Evolutionary conservation across 495 filamentous ascomycete species (phyloP), one percentile per base, ranked within the genome.

Genomic region (Penicillium psychrofluorescens): DNA sequence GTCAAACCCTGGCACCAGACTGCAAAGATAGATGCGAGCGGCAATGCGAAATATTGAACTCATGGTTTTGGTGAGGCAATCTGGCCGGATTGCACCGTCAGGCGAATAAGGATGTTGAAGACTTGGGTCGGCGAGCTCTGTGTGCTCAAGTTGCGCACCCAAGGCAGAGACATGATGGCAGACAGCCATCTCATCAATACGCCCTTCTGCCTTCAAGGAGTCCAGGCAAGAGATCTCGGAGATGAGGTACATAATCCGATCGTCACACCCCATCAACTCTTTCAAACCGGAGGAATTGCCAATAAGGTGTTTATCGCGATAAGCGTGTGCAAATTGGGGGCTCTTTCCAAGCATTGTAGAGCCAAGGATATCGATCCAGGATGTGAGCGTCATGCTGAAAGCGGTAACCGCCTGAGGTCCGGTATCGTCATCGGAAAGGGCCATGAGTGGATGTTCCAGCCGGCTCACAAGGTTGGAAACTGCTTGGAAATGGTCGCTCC

Each of bases 191-290:
- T 86, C 82, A 50, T 92, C 85, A 36, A 81, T 47, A 64, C 90
- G 83, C 34, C 84, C 84, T 28, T 89, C 84, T 29, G 68, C 67
- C 74, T 90, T 95, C 45, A 96, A 74, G 2, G 86, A 84, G 53
- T 98, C 92, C 32, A 98, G 74, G 66, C 92, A 98, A 15, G 91
- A 86, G 51, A 96, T 95, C 59, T 98, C 92, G 2, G 90, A 95
- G 56, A 98, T 95, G 48, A 97, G 76, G 59, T 95, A 98, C 92
- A 98, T 96, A 56, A 98, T 81, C 15, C 83, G 80, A 68, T 98
- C 92, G 45, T 98, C 92, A 63, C 92, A 98, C 44, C 92, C 92
- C 92, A 97, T 98, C 9, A 98, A 75, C 60, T 96, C 92, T 32
- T 82, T 80, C 14, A 98, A 72, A 4, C 92, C 92, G 13, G 84